phyloP scores from a whole-genome alignment of 2,329 filamentous ascomycete species.

The Cladosporium sp. region DNA sequence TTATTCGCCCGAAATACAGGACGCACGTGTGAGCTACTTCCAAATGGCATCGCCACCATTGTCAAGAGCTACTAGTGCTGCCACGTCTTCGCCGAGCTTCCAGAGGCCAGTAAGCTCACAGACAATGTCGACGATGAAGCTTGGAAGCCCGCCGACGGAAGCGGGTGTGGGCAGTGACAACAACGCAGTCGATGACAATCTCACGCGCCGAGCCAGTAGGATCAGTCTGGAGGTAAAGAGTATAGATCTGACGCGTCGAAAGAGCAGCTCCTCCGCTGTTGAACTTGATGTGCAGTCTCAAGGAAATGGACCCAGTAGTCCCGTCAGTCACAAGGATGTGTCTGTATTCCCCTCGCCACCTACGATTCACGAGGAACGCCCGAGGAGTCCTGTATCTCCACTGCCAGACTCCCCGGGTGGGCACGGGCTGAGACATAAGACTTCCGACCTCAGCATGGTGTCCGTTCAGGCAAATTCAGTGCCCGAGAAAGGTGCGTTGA shows the following conservation, averaged over 20 bases:
- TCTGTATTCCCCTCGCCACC: slow-evolving; percentile 13
- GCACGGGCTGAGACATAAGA: slow-evolving; percentile 1
- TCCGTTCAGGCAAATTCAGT: not conserved
- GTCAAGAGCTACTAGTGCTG: slow-evolving; percentile 8
- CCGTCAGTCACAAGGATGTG: not conserved
- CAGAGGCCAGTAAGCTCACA: slow-evolving; percentile 2
- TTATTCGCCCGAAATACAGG: slow-evolving; percentile 20
- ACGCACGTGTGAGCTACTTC: slow-evolving; percentile 23
- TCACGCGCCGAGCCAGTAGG: slow-evolving; percentile 37
- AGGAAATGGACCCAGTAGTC: slow-evolving; percentile 18
- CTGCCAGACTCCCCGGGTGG: not conserved
- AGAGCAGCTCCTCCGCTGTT: slow-evolving; percentile 6
- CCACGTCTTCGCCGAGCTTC: not conserved
- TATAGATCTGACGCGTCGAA: slow-evolving; percentile 33
- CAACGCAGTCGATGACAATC: not conserved
- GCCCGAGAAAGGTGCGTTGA: slow-evolving; percentile 6
- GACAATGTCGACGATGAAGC: slow-evolving; percentile 8
- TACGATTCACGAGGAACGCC: slow-evolving; percentile 16
- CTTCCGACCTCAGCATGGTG: slow-evolving; percentile 15
- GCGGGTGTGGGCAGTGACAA: not conserved
- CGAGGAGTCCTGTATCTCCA: slow-evolving; percentile 14
- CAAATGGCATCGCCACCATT: slow-evolving; percentile 15
- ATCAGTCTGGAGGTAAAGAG: slow-evolving; percentile 38
- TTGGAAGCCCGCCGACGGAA: not conserved
- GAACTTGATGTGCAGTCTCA: slow-evolving; percentile 1